Evolutionary conservation across 176 grass and related monocot species (phyloP).

Genomic region (Juncus effusus): DNA sequence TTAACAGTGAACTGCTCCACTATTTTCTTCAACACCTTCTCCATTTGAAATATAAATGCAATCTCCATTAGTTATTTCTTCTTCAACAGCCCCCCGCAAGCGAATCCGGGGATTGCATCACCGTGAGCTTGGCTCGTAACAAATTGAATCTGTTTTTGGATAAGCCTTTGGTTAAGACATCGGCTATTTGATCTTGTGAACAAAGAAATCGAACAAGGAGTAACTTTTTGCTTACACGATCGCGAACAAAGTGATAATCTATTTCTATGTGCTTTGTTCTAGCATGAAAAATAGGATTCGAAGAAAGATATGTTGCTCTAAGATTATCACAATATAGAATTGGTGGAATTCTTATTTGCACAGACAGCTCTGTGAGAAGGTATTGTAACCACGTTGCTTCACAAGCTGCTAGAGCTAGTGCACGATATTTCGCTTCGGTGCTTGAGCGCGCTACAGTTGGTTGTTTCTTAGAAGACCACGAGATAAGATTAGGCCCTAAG

Average conservation of each 20-base stretch:
- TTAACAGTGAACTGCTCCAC: too few species aligned
- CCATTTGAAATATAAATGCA: too few species aligned
- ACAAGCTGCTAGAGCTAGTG: neutral
- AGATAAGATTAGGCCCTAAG: neutral
- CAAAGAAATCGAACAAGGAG: neutral
- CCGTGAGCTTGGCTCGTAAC: conserved; percentile 1
- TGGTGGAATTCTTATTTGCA: neutral
- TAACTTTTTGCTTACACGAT: neutral
- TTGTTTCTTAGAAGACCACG: neutral
- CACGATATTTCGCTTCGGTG: neutral
- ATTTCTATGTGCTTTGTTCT: neutral
- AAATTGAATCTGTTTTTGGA: neutral
- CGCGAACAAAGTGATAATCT: neutral
- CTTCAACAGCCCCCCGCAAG: neutral
- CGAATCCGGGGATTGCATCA: neutral
- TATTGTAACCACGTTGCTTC: neutral
- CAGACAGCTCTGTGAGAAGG: neutral
- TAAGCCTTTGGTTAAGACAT: neutral
- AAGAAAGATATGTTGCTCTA: neutral
- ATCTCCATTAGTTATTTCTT: too few species aligned
- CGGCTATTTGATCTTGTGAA: neutral
- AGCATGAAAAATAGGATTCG: conserved; percentile 5
- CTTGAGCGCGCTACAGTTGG: neutral
- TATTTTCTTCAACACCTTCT: too few species aligned
- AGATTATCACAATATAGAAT: conserved; percentile 15